Evolutionary conservation across 2,329 filamentous ascomycete species (phyloP).

Genomic region (Zymoseptoria pseudotritici): DNA sequence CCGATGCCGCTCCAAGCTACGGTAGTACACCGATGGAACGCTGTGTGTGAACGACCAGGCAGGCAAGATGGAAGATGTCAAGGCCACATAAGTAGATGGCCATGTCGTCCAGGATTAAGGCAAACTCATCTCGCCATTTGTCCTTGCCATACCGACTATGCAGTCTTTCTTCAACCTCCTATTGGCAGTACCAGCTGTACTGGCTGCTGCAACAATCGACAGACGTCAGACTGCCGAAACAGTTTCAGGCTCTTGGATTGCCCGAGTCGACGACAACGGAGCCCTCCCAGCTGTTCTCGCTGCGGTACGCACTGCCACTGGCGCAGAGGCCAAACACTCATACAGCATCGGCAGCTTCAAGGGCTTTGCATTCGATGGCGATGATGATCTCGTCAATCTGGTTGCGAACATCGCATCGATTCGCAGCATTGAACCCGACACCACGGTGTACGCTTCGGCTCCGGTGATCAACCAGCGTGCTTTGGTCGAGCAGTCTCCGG

Average conservation of each 20-base stretch:
- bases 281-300: background rate
- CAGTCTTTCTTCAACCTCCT: slow-evolving; percentile 5
- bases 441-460: slow-evolving; percentile 28
- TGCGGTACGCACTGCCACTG: slow-evolving; percentile 7
- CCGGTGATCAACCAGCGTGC: slow-evolving; percentile 10
- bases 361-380: slow-evolving; percentile 33
- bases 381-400: slow-evolving; percentile 26
- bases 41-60: no score
- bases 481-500: slow-evolving; percentile 12
- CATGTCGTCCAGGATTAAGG: no score
- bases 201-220: slow-evolving; percentile 15
- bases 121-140: no score
- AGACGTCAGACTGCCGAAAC: slow-evolving; percentile 12
- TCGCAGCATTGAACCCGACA: slow-evolving; percentile 35
- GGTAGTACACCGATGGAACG: no score
- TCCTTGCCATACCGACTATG: background rate
- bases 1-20: no score
- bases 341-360: slow-evolving; percentile 32
- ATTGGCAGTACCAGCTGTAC: slow-evolving; percentile 14
- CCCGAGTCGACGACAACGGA: slow-evolving; percentile 9
- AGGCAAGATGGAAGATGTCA: no score
- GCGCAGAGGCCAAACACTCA: slow-evolving; percentile 8
- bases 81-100: no score
- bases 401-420: slow-evolving; percentile 25
- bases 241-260: slow-evolving; percentile 18